A percentile compares a stretch with the other conserved stretches of the same genome.
phyloP scores from a whole-genome alignment of 345 rosid species.

The Balakata baccata region DNA sequence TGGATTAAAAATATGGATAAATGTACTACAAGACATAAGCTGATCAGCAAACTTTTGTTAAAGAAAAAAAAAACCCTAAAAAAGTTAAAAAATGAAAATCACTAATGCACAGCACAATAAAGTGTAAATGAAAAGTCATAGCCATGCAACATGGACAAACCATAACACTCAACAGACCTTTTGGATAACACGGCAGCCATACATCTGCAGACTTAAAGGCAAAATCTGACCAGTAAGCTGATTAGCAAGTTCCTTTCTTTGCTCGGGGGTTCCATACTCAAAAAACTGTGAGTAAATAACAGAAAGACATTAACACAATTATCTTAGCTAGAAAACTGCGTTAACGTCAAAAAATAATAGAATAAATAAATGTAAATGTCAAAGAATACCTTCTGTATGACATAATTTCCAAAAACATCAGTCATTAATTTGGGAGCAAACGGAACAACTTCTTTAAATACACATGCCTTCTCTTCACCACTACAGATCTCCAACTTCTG shows the following conservation, averaged over 20 bases:
- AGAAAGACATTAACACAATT: slow-evolving; percentile 6
- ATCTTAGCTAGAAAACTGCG: not conserved
- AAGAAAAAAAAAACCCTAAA: not conserved
- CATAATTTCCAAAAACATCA: slow-evolving; percentile 97
- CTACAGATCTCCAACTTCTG: slow-evolving; percentile 87
- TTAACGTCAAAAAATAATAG: not conserved
- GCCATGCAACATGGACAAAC: not conserved
- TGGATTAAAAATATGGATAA: not conserved
- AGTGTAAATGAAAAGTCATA: not conserved
- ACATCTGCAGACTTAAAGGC: slow-evolving; percentile 92
- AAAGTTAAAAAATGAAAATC: not conserved
- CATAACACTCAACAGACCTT: slow-evolving; percentile 47
- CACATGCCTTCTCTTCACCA: slow-evolving; percentile 71
- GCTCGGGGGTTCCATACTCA: slow-evolving; percentile 80
- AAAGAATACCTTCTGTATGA: slow-evolving; percentile 76
- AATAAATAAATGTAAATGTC: not conserved
- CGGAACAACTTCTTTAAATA: slow-evolving; percentile 83
- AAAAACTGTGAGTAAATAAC: slow-evolving; percentile 54
- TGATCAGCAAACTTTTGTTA: not conserved
- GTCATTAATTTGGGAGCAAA: slow-evolving; percentile 85
- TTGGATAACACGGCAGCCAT: slow-evolving; percentile 98
- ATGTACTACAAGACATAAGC: not conserved
- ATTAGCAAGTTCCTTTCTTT: slow-evolving; percentile 80
- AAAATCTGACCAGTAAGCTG: slow-evolving; percentile 85
- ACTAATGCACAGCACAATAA: not conserved